These are phyloP conservation scores for Pseudogymnoascus sp. DNA, from an alignment of 2,329 filamentous ascomycete genomes.

Conservation along the genomic window DNA sequence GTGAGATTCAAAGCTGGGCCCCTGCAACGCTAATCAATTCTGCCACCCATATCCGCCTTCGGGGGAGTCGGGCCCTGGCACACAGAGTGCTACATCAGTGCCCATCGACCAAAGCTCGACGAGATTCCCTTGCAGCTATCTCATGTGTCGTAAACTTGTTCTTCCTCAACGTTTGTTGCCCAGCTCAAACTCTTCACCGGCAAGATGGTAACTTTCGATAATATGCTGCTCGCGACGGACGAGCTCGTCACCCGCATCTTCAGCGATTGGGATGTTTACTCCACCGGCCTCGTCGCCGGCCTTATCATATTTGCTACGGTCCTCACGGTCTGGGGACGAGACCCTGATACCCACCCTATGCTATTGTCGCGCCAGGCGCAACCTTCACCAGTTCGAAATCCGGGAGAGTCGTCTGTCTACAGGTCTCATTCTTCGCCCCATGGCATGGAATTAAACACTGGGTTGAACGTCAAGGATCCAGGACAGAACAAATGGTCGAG, in stretches of 20 bases:
- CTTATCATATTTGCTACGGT: slow-evolving; percentile 62
- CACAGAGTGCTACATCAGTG: background rate
- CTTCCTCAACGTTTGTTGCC: background rate
- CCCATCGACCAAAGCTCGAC: background rate
- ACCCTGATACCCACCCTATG: slow-evolving; percentile 87
- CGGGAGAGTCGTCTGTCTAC: slow-evolving; percentile 78
- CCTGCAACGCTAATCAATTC: slow-evolving; percentile 4
- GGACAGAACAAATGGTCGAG: slow-evolving; percentile 73
- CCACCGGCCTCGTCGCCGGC: slow-evolving; percentile 59
- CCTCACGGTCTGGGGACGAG: slow-evolving; percentile 59
- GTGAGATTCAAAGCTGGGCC: slow-evolving; percentile 4
- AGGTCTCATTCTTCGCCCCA: slow-evolving; percentile 77
- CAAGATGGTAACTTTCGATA: slow-evolving; percentile 4
- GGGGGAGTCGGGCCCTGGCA: slow-evolving; percentile 3
- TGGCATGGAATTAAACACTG: slow-evolving; percentile 68
- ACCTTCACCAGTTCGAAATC: slow-evolving; percentile 68
- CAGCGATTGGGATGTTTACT: slow-evolving; percentile 74
- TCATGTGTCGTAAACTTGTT: background rate
- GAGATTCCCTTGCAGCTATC: slow-evolving; percentile 2
- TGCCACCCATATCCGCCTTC: slow-evolving; percentile 2
- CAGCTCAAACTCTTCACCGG: background rate
- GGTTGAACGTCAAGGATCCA: slow-evolving; percentile 73
- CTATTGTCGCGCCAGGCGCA: slow-evolving; percentile 78
- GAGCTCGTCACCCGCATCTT: slow-evolving; percentile 59
- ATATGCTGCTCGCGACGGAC: slow-evolving; percentile 42